Base-by-base conservation (phyloP, 495 filamentous ascomycete genomes). In the Sordaria brevicollis region DNA sequence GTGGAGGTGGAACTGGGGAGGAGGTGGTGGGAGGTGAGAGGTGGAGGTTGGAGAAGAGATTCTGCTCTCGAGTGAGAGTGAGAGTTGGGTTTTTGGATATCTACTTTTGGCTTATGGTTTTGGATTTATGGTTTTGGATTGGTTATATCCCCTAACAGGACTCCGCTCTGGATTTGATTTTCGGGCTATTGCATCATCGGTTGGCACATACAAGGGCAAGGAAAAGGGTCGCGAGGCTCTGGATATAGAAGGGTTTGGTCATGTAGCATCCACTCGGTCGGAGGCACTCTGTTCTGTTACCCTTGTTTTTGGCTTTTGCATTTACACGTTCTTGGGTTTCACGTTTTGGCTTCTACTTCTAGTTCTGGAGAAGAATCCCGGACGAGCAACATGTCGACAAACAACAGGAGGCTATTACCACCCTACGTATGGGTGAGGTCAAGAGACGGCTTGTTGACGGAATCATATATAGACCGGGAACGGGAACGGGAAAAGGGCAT, bases 261-360 rank as follows among this genome's bases (percentile, higher is more conserved):
- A 57, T 57, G 49, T 57, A 49, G 49, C 49, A 57, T 43, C 66
- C 66, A 71, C 70, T 65, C 49, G 35, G 21, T 69, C 72, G 70
- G 73, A 69, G 67, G 68, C 49, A 57, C 21, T 57, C 2, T n/a
- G n/a, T n/a, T n/a, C n/a, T 54, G 21, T 54, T 54, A 54, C 29
- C 25, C 5, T 21, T 57, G 21, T 29, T 54, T 15, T 25, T n/a
- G 2, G 3, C 7, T 49, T 21, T 5, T 3, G 17, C 1, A 17
- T 43, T 2, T 19, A 1, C 11, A 8, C 11, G 19, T 11, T 11
- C 1, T 2, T 29, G n/a, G n/a, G n/a, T n/a, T n/a, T n/a, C n/a
- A n/a, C n/a, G n/a, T 15, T 15, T 13, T 15, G 0, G 0, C 4
- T 25, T 49, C 8, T 10, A 17, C 3, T 25, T 21, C 11, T 21